These are phyloP conservation scores for Aspergillus thermomutatus DNA, from an alignment of 2,329 filamentous ascomycete species.

Conservation along the genomic window DNA sequence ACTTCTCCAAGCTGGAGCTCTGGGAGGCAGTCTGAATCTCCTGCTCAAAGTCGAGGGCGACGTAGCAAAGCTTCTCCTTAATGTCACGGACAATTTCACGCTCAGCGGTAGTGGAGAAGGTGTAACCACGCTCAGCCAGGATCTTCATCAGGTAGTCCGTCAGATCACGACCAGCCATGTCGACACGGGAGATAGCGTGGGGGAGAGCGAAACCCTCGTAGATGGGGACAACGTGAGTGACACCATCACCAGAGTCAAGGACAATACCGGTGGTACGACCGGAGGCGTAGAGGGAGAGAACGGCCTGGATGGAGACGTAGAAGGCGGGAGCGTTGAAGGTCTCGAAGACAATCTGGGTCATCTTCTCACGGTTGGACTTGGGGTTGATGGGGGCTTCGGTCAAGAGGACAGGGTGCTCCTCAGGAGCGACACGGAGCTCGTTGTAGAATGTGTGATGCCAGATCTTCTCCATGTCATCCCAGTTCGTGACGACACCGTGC, in stretches of 20 bases:
- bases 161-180: slow-evolving; percentile 99
- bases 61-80: slow-evolving; percentile 99
- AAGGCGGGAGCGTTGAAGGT: slow-evolving; percentile 99
- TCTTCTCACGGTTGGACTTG: slow-evolving; percentile 99
- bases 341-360: slow-evolving; percentile 99
- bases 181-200: slow-evolving; percentile 99
- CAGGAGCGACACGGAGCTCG: slow-evolving; percentile 98
- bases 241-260: slow-evolving; percentile 99
- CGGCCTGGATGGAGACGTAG: slow-evolving; percentile 99
- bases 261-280: slow-evolving; percentile 99
- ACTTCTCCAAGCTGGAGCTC: slow-evolving; percentile 99
- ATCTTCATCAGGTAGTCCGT: slow-evolving; percentile 99
- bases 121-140: slow-evolving; percentile 97
- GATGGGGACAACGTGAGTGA: slow-evolving; percentile 99
- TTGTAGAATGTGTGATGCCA: slow-evolving; percentile 99
- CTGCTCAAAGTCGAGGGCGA: slow-evolving; percentile 99
- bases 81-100: slow-evolving; percentile 99
- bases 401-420: slow-evolving; percentile 99
- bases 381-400: slow-evolving; percentile 99
- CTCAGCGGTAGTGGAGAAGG: slow-evolving; percentile 99
- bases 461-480: slow-evolving; percentile 99
- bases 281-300: slow-evolving; percentile 97
- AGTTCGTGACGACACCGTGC: slow-evolving; percentile 99
- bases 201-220: slow-evolving; percentile 99
- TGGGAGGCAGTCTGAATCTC: slow-evolving; percentile 99